These are phyloP conservation scores for Solidago caesia DNA, from an alignment of 129 eudicot genomes.

Conservation along the genomic window DNA sequence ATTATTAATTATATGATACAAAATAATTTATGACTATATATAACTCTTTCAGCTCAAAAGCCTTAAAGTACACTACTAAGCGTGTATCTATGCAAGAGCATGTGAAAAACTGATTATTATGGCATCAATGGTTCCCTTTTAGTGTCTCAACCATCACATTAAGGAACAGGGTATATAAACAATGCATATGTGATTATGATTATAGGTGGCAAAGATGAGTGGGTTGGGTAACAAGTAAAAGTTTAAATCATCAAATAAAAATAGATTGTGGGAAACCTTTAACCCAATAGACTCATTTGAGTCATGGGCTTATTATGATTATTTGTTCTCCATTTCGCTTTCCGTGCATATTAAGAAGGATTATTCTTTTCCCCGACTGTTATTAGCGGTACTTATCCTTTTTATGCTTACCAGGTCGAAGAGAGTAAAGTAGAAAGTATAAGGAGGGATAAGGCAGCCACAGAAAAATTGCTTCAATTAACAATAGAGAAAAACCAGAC, in stretches of 20 bases:
- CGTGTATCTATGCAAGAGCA: conserved; percentile 13
- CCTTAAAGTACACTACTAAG: not conserved
- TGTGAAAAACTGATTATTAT: conserved; percentile 2
- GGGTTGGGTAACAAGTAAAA: not conserved
- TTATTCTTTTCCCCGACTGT: not conserved
- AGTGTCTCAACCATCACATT: conserved; percentile 13
- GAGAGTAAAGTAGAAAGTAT: conserved; percentile 92
- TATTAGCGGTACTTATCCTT: conserved; percentile 12
- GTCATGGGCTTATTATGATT: not conserved
- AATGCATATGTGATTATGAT: not conserved
- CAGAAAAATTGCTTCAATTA: conserved; percentile 88
- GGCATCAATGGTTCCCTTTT: conserved; percentile 3
- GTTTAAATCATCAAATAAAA: not conserved
- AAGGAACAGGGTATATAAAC: not conserved
- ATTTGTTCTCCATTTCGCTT: not conserved
- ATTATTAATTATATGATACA: not conserved
- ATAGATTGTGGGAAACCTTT: not conserved
- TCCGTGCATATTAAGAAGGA: not conserved
- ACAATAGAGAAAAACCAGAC: conserved; percentile 87
- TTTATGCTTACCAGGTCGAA: conserved; percentile 60
- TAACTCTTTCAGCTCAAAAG: too few species aligned
- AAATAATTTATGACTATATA: not conserved
- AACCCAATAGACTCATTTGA: not conserved
- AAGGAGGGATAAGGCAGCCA: conserved; percentile 79
- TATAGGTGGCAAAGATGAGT: not conserved